Percentiles rank a stretch among this genome's conserved stretches.
Conservation (phyloP, 2,329 filamentous ascomycete species). For the Talaromyces atroroseus region DNA sequence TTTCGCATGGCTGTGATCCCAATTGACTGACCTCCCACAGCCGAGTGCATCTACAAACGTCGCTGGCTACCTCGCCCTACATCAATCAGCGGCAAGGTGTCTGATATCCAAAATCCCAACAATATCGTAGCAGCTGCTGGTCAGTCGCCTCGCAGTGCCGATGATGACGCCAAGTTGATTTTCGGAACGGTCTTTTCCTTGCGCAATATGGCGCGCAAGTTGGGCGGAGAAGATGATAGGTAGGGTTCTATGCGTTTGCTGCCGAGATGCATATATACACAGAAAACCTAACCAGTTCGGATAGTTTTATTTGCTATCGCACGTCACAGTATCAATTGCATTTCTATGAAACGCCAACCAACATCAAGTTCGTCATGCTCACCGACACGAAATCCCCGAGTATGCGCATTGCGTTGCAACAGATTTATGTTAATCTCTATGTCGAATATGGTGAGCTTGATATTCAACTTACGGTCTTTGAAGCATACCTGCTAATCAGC, state of each 20-base stretch:
- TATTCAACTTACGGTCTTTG: background rate
- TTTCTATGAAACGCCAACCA: constrained; percentile 97
- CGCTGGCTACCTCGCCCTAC: constrained; percentile 64
- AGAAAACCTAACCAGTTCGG: background rate
- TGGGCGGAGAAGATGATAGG: constrained; percentile 85
- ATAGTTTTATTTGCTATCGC: constrained; percentile 83
- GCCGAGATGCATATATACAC: background rate
- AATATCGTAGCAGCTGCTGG: constrained; percentile 35
- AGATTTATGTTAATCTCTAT: constrained; percentile 97
- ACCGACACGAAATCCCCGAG: constrained; percentile 85
- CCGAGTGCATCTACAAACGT: constrained; percentile 94
- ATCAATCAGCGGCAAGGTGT: constrained; percentile 42
- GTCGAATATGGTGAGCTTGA: constrained; percentile 73
- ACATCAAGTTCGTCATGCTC: constrained; percentile 92
- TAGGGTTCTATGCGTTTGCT: constrained; percentile 23
- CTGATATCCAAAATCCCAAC: constrained; percentile 42
- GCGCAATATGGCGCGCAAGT: constrained; percentile 92
- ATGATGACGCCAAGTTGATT: constrained; percentile 91
- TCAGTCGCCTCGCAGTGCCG: constrained; percentile 47
- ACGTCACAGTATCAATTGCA: constrained; percentile 96
- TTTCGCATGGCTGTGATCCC: constrained; percentile 9
- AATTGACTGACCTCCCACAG: constrained; percentile 42
- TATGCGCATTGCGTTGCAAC: constrained; percentile 89
- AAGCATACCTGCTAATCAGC: constrained; percentile 5
- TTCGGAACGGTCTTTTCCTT: constrained; percentile 96